phyloP scores from a whole-genome alignment of 176 grass and related monocot genomes.

The Olyra latifolia region DNA sequence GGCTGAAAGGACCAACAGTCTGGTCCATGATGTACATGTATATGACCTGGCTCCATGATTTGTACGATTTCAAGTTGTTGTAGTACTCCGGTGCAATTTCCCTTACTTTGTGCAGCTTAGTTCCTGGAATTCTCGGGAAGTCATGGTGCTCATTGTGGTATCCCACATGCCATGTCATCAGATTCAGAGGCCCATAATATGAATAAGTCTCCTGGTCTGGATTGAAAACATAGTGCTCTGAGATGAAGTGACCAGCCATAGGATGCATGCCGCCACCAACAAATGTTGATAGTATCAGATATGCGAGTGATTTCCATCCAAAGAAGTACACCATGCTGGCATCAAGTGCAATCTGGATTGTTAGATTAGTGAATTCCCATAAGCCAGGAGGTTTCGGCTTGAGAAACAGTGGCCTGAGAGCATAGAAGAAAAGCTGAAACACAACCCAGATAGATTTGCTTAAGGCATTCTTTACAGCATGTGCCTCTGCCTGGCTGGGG shows the following conservation, averaged over 20 bases:
- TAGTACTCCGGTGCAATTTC: constrained; percentile 91
- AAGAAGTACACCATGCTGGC: constrained; percentile 52
- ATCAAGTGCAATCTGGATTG: constrained; percentile 63
- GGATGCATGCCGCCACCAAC: constrained; percentile 97
- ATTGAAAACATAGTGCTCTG: constrained; percentile 90
- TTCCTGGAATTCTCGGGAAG: constrained; percentile 86
- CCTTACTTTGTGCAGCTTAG: constrained; percentile 75
- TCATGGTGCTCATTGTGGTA: constrained; percentile 99
- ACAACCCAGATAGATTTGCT: constrained; percentile 84
- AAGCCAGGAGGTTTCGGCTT: constrained; percentile 81
- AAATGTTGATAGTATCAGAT: constrained; percentile 79
- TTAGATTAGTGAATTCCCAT: constrained; percentile 89
- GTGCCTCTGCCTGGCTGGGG: constrained; percentile 58
- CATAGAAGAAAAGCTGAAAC: constrained; percentile 92
- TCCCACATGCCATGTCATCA: constrained; percentile 89
- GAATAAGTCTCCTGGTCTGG: constrained; percentile 89
- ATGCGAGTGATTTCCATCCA: constrained; percentile 71
- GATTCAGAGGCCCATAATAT: constrained; percentile 89
- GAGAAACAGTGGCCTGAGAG: constrained; percentile 73
- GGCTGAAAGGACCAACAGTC: constrained; percentile 76
- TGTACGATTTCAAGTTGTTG: constrained; percentile 57
- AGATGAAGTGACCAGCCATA: constrained; percentile 94
- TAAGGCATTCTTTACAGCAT: constrained; percentile 44
- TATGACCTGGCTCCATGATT: constrained; percentile 94
- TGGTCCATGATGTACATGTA: constrained; percentile 96